Evolutionary conservation across 352 stramenopile species (phyloP).

Genomic region (Saprolegnia diclina): DNA sequence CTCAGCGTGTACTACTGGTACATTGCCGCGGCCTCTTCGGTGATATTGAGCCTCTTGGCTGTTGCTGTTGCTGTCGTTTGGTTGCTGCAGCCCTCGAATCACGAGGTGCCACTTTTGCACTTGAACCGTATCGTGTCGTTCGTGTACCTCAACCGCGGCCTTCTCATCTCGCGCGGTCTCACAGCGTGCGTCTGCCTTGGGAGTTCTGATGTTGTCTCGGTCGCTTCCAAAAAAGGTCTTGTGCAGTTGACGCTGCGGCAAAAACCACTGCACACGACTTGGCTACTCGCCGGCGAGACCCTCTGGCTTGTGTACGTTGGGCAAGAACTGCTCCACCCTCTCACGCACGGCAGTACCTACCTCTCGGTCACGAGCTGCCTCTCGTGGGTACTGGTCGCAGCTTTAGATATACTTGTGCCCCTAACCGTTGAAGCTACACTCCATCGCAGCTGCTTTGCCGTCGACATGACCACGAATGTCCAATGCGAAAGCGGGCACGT

Average conservation of each 20-base stretch:
- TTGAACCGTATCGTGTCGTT: background rate
- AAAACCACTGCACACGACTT: background rate
- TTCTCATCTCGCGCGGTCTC: background rate
- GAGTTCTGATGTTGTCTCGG: no score
- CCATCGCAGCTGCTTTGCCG: background rate
- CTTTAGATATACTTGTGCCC: background rate
- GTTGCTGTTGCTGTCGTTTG: background rate
- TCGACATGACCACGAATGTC: background rate
- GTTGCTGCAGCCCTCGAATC: background rate
- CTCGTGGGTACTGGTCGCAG: background rate
- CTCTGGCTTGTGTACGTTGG: background rate
- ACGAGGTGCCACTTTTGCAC: background rate
- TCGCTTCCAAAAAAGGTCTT: no score
- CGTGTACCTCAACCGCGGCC: background rate
- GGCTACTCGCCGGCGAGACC: background rate
- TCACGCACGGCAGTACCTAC: background rate
- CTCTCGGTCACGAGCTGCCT: background rate
- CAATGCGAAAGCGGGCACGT: background rate
- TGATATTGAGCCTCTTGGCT: background rate
- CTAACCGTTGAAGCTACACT: background rate
- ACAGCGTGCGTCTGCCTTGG: background rate
- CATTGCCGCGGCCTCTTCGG: background rate
- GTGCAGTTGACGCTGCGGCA: no score
- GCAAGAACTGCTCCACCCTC: background rate
- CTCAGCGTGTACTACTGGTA: background rate